Evolutionary conservation across 1,139 yeast species (phyloP), one percentile per base, ranked within the genome.

Genomic region (Taphrina flavorubra): DNA sequence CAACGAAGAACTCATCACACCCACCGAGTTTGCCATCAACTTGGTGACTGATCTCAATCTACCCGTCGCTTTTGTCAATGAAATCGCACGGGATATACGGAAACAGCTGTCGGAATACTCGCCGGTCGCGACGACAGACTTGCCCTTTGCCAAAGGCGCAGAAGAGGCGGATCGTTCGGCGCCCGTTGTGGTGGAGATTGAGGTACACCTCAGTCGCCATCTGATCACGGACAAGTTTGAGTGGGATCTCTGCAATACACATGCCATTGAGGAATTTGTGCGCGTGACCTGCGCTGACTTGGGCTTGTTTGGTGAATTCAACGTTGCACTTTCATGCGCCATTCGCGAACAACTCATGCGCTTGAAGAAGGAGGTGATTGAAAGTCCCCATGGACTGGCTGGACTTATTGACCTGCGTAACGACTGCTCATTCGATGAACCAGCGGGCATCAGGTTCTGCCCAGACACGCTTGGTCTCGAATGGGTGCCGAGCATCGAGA

Each of bases 151-250:
- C 39, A 58, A 58, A 31, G 34, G 36, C 11, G 18, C 62, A 10
- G 78, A 77, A n/a, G 88, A 86, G 47, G 85, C 85, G 71, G 88
- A 85, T 66, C 78, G 87, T 46, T 95, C 89, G 74, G 96, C 90
- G 5, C 67, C 67, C 31, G 67, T 63, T 53, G 84, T 94, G 6
- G 84, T 94, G 55, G 90, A 91, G 72, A 79, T 94, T 65, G 87
- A 95, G 14, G 92, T 95, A 55, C 91, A 89, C 76, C 81, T 94
- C 72, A 92, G 92, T 74, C 90, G 90, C 75, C 88, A 87, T 74
- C 82, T 92, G 62, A 91, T 88, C 75, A 97, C 92, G 74, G 99
- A 94, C 79, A 89, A 90, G 76, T 88, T 94, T 73, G 99, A 94
- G 78, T 94, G 99, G 98, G 96, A 94, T 76, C 81, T 94, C 71